Base-by-base conservation (phyloP, 1,284 basidiomycete species). In the Irpex sp. region DNA sequence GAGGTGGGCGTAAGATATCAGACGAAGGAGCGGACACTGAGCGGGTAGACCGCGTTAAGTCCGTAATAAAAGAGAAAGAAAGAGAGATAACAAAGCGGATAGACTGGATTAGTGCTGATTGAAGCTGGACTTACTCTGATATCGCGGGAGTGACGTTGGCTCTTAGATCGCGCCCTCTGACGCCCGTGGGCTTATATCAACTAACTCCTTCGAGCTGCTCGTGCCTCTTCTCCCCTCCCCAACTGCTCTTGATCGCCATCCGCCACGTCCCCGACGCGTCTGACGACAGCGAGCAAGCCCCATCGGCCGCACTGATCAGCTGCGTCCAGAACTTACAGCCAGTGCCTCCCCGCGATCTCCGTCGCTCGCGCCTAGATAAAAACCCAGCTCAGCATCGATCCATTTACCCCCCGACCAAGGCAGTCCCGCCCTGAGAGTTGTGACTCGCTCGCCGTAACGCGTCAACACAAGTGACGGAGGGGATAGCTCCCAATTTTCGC, bases 31-130 rank as follows among this genome's bases (percentile, higher is more conserved):
- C 68, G 70, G 69, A 66, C 60, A 66, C 68, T 68, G 60, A 62
- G 68, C 68, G 68, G 65, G 62, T 31, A 33, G 49, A 56, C 71
- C 71, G 71, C 70, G 66, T 63, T 73, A 73, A 71, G 68, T 65
- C 71, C 71, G 70, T 51, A 43, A 43, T 9, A 43, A 60, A 43
- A 36, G 36, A 49, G 46, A 54, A 43, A 43, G 39, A 43, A 43
- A 43, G 39, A 2, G 6, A 43, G 39, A 43, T 43, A 43, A 43
- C 39, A 43, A 43, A 43, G 39, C 15, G 15, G 15, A 43, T 43
- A 43, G 15, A 43, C 39, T 43, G 9, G 39, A 43, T 43, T 43
- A 13, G 39, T 31, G 31, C 31, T 31, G 31, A 31, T 31, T 31
- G 31, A 31, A 31, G 31, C 31, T 3, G 5, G 3, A 43, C 15